Evolutionary conservation across 2,329 filamentous ascomycete genomes (phyloP).

Genomic region (Dothistroma pini): DNA sequence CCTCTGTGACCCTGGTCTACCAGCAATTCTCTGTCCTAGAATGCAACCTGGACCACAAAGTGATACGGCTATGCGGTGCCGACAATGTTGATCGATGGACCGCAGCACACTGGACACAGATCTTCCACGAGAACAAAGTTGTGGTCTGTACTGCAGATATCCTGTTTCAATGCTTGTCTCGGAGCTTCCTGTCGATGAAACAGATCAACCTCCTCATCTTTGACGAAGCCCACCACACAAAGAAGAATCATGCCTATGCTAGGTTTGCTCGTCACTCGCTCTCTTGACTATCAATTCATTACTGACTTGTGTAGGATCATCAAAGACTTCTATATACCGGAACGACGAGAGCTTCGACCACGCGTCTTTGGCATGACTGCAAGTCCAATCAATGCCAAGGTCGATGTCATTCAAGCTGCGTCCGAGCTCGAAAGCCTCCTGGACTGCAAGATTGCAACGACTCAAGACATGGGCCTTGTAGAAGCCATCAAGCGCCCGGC

Average conservation of each 20-base stretch:
- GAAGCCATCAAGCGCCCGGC: constrained; percentile 57
- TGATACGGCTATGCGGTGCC: constrained; percentile 71
- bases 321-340: constrained; percentile 71
- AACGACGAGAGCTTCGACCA: constrained; percentile 54
- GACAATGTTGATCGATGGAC: constrained; percentile 61
- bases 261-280: constrained; percentile 40
- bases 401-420: constrained; percentile 65
- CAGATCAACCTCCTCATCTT: constrained; percentile 89
- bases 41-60: constrained; percentile 72
- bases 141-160: constrained; percentile 92
- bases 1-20: constrained; percentile 84
- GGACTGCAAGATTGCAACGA: constrained; percentile 79
- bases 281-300: neutral
- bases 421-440: constrained; percentile 70
- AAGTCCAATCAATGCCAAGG: constrained; percentile 82
- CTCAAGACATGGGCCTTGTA: constrained; percentile 56
- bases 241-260: constrained; percentile 89
- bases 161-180: constrained; percentile 70
- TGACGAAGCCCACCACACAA: constrained; percentile 94
- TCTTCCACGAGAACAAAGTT: constrained; percentile 66
- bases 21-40: constrained; percentile 83
- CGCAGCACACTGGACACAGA: constrained; percentile 56
- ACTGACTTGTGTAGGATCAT: constrained; percentile 58
- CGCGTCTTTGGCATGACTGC: constrained; percentile 95
- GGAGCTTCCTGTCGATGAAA: constrained; percentile 73